A percentile compares a stretch with the other conserved stretches of the same genome.
These are phyloP conservation scores for Trichoderma brevicompactum DNA, from an alignment of 2,329 filamentous ascomycete genomes.

Conservation along the genomic window DNA sequence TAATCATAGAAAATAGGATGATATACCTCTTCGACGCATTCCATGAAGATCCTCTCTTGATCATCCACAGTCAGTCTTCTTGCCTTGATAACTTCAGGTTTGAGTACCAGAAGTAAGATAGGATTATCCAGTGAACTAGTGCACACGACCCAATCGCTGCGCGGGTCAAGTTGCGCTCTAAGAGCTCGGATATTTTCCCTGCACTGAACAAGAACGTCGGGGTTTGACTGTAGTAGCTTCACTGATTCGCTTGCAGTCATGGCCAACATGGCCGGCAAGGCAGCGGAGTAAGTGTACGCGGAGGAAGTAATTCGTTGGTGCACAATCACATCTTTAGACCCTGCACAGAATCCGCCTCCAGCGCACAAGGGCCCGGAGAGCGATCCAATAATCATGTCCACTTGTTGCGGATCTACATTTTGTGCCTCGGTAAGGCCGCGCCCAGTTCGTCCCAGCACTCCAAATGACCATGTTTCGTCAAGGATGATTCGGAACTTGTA, in stretches of 20 bases:
- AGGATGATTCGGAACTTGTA: constrained; percentile 99
- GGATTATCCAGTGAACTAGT: constrained; percentile 85
- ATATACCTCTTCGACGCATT: constrained; percentile 93
- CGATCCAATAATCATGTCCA: constrained; percentile 97
- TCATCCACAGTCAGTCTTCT: constrained; percentile 72
- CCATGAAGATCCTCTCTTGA: constrained; percentile 83
- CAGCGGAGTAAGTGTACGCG: constrained; percentile 94
- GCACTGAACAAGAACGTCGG: constrained; percentile 76
- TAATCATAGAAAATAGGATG: neutral
- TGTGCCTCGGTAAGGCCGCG: constrained; percentile 94
- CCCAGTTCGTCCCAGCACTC: constrained; percentile 87
- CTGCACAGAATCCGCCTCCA: constrained; percentile 94
- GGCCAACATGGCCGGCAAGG: constrained; percentile 88
- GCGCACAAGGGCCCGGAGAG: constrained; percentile 88
- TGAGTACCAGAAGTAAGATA: constrained; percentile 80
- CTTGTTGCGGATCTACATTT: constrained; percentile 88
- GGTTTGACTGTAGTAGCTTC: constrained; percentile 81
- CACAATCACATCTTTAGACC: constrained; percentile 86
- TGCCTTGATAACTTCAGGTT: constrained; percentile 76
- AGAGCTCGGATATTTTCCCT: constrained; percentile 87
- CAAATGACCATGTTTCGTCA: constrained; percentile 97
- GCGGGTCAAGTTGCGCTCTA: constrained; percentile 84
- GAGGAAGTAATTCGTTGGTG: constrained; percentile 93
- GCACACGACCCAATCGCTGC: constrained; percentile 90
- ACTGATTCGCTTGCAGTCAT: constrained; percentile 96